Evolutionary conservation across 495 filamentous ascomycete genomes (phyloP).

Genomic region (Jackrogersella minutella): DNA sequence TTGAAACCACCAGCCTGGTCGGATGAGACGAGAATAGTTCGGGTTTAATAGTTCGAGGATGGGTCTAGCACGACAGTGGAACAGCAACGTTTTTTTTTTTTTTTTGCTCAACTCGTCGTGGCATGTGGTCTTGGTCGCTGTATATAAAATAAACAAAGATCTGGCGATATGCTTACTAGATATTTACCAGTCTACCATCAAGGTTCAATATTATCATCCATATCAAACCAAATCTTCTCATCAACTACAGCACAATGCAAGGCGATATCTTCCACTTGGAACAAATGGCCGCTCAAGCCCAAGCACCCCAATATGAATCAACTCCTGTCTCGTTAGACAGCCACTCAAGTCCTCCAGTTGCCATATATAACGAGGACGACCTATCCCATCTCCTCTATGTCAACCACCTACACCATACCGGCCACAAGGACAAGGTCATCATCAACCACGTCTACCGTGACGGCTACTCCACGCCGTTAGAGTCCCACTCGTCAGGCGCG

Average conservation of each 20-base stretch:
- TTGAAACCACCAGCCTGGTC: constrained; percentile 16
- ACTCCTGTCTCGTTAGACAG: neutral
- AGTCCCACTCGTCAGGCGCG: constrained; percentile 17
- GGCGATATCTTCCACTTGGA: constrained; percentile 46
- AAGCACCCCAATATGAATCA: constrained; percentile 17
- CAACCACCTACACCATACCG: constrained; percentile 32
- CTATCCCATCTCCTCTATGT: constrained; percentile 47
- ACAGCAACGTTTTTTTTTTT: neutral
- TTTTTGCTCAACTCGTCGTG: constrained; percentile 3
- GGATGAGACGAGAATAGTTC: constrained; percentile 40
- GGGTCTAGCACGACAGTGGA: constrained; percentile 22
- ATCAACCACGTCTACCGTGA: constrained; percentile 39
- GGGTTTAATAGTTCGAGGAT: constrained; percentile 38
- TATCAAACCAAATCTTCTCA: neutral
- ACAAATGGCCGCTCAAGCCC: constrained; percentile 23
- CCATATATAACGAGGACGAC: constrained; percentile 56
- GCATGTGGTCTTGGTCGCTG: constrained; percentile 10
- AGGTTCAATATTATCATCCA: constrained; percentile 13
- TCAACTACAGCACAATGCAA: constrained; percentile 36
- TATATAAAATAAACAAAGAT: constrained; percentile 26
- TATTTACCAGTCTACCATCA: constrained; percentile 13
- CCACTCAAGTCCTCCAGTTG: constrained; percentile 42
- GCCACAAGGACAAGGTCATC: constrained; percentile 36
- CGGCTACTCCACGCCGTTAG: constrained; percentile 28
- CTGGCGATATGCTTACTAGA: neutral